phyloP scores from a whole-genome alignment of 345 rosid genomes.

The Moricandia arvensis region DNA sequence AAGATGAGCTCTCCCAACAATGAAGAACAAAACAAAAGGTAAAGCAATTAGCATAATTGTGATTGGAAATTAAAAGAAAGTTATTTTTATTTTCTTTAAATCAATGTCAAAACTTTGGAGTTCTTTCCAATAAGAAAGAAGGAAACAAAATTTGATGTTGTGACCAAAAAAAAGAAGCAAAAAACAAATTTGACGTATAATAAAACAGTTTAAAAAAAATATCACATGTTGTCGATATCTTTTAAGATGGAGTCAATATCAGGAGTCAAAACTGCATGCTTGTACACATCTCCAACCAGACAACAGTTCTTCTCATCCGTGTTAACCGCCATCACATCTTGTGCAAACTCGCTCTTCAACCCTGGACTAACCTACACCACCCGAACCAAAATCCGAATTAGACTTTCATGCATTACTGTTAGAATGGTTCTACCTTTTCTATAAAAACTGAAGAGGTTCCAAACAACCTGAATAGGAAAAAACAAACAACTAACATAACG shows the following conservation, averaged over 20 bases:
- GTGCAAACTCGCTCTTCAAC: slow-evolving; percentile 54
- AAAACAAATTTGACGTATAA: slow-evolving; percentile 13
- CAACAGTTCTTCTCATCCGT: slow-evolving; percentile 53
- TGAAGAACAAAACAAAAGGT: neutral
- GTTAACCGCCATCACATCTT: slow-evolving; percentile 59
- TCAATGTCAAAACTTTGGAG: slow-evolving; percentile 12
- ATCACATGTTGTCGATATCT: slow-evolving; percentile 39
- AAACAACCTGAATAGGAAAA: neutral
- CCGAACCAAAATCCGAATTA: neutral
- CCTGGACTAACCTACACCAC: slow-evolving; percentile 76
- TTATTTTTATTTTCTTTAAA: neutral
- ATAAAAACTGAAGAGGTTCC: neutral
- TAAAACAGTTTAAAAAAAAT: neutral
- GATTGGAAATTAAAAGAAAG: neutral
- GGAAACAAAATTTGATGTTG: slow-evolving; percentile 19
- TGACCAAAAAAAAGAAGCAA: slow-evolving; percentile 9
- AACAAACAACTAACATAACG: neutral
- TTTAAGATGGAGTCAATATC: slow-evolving; percentile 59
- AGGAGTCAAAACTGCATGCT: slow-evolving; percentile 66
- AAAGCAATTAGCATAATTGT: neutral
- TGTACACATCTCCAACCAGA: slow-evolving; percentile 56
- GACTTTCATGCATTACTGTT: neutral
- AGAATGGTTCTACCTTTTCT: neutral
- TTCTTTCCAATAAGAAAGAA: slow-evolving; percentile 7
- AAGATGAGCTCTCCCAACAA: too few relatives aligned